Percentiles rank a stretch among this genome's conserved stretches.
Evolutionary conservation across 257 asterid genomes (phyloP).

Genomic region (Salvia splendens): DNA sequence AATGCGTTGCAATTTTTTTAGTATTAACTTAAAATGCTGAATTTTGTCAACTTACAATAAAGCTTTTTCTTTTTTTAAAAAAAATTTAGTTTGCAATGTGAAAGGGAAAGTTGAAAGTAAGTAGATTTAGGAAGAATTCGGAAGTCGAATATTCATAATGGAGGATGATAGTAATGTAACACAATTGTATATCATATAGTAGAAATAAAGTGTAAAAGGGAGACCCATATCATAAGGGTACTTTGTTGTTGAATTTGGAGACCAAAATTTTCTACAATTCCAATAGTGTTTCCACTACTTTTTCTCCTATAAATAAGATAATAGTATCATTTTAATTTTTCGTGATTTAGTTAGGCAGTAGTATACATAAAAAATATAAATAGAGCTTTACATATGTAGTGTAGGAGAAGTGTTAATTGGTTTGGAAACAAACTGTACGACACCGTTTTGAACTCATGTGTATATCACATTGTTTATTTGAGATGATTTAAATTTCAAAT

Average conservation of each 20-base stretch:
- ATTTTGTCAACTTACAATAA: conserved; percentile 10
- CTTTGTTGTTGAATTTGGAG: conserved; percentile 39
- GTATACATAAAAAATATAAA: too few relatives aligned
- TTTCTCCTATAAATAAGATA: not conserved
- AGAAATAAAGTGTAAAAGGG: conserved; percentile 26
- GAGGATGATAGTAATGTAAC: not conserved
- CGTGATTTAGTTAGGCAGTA: too few relatives aligned
- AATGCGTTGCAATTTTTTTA: not conserved
- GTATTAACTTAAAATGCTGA: too few relatives aligned
- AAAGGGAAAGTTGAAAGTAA: not conserved
- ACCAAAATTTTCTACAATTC: conserved; percentile 26
- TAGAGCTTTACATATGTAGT: too few relatives aligned
- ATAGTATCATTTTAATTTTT: too few relatives aligned
- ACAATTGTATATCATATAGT: not conserved
- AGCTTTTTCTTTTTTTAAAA: not conserved
- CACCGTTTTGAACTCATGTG: conserved; percentile 15
- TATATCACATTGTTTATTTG: conserved; percentile 30
- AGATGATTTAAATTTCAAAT: conserved; percentile 1
- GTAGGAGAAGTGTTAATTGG: too few relatives aligned
- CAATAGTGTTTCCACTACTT: conserved; percentile 34
- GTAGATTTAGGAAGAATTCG: conserved; percentile 7
- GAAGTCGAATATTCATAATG: conserved; percentile 22
- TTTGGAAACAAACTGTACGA: not conserved
- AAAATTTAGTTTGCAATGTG: conserved; percentile 1
- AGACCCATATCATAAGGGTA: conserved; percentile 28